Base-by-base conservation (phyloP, 2,329 filamentous ascomycete genomes). In the Colletotrichum nymphaeae region DNA sequence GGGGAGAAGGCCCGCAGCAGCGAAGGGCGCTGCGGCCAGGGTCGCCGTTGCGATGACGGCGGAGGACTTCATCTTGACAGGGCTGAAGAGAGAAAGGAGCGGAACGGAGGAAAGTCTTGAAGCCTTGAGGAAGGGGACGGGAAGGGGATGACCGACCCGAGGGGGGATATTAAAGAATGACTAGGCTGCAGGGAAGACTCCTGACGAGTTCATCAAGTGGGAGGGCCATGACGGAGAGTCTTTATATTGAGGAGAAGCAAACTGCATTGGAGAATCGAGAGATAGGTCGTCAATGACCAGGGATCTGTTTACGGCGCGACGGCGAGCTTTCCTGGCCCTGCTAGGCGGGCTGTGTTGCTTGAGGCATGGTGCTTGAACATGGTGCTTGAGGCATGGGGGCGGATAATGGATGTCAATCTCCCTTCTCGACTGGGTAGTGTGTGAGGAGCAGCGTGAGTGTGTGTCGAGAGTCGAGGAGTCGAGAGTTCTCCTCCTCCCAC, bases 121-220 rank as follows among this genome's bases (percentile, higher is more conserved):
- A 70, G 68, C 68, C 67, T 66, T 59, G 55, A 53, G 24, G 42
- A 28, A 28, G 35, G 14, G 35, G 35, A 42, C 5, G 35, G 35
- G 58, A 32, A 32, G 53, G n/a, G 42, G 16, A 46, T 16, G 16
- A 2, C 42, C 42, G 16, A 46, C 16, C 9, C 9, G 28, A 62
- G 42, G 22, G 52, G 30, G 30, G 46, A 60, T 59, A 35, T 19
- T 57, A 73, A 73, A 56, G 71, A 73, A 62, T 53, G 71, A 70
- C 71, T 70, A 42, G 67, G 71, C 71, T 73, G 67, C 67, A 71
- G 71, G 71, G 71, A 66, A 62, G 59, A 73, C 60, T 70, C 67
- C 71, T 71, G 67, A 66, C 56, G 67, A 22, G 52, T 35, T 37
- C n/a, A 56, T 62, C 56, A 53, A 69, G 59, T 32, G 60, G 46